These are phyloP conservation scores for Calonectria pseudoreteaudii DNA, from an alignment of 2,329 filamentous ascomycete species.

Conservation along the genomic window DNA sequence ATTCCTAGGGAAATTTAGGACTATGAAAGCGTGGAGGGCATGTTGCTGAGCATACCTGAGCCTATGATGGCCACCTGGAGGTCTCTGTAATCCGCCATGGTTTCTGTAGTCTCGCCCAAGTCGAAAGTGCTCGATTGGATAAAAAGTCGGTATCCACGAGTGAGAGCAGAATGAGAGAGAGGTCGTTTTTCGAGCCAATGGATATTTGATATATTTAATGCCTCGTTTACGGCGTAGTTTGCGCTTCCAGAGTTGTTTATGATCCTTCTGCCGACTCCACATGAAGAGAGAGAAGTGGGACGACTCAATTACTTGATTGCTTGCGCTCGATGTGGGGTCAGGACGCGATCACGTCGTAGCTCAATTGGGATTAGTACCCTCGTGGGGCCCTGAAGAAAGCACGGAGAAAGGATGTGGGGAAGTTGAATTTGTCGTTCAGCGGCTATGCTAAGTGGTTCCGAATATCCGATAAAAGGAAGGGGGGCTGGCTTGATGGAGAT, in stretches of 20 bases:
- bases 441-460: background rate
- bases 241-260: background rate
- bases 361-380: background rate
- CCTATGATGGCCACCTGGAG: background rate
- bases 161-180: background rate
- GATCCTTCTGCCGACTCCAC: background rate
- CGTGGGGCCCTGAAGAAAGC: background rate
- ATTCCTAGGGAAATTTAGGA: conserved; percentile 15
- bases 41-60: background rate
- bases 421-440: background rate
- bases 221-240: conserved; percentile 4
- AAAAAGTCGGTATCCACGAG: background rate
- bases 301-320: background rate
- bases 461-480: background rate
- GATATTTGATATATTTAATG: background rate
- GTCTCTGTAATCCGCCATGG: conserved; percentile 1
- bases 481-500: background rate
- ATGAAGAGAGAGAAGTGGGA: background rate
- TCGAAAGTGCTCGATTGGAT: background rate
- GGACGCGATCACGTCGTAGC: background rate
- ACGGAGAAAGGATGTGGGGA: background rate
- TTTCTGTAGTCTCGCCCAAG: background rate
- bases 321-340: background rate
- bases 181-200: background rate
- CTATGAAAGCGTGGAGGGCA: background rate